These are phyloP conservation scores for Dothistroma septosporum DNA, from an alignment of 2,329 filamentous ascomycete genomes.

Conservation along the genomic window DNA sequence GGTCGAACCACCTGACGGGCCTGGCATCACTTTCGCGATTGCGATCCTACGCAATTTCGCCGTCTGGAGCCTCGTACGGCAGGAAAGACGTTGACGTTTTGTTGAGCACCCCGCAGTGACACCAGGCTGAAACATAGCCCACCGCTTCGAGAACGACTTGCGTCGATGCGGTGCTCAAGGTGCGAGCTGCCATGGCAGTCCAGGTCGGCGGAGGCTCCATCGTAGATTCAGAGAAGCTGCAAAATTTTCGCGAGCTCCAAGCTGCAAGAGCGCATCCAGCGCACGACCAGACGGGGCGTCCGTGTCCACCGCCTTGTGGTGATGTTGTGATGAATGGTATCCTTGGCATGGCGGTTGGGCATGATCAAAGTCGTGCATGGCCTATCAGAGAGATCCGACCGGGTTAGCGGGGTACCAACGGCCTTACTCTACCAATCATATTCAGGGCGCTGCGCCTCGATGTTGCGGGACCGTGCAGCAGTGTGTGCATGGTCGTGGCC, in stretches of 20 bases:
- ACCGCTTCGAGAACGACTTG: background rate
- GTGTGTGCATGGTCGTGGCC: background rate
- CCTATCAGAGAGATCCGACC: background rate
- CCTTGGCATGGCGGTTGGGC: conserved; percentile 1
- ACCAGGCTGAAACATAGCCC: conserved; percentile 4
- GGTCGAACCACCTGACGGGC: background rate
- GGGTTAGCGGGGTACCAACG: background rate
- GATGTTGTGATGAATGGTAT: conserved; percentile 1
- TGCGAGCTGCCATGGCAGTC: conserved; percentile 1
- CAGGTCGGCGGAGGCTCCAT: background rate
- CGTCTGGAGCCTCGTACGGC: background rate
- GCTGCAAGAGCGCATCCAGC: background rate
- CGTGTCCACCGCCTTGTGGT: background rate
- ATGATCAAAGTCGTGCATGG: background rate
- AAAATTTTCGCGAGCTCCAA: background rate
- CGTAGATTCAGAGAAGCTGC: background rate
- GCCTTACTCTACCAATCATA: background rate
- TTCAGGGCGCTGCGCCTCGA: background rate
- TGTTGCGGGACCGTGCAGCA: background rate
- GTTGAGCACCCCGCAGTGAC: background rate
- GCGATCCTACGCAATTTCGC: background rate
- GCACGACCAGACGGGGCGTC: background rate
- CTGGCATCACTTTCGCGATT: background rate
- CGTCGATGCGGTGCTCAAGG: background rate
- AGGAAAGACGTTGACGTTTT: background rate